phyloP scores from a whole-genome alignment of 1,139 yeast genomes.

The Candida mesenterica region DNA sequence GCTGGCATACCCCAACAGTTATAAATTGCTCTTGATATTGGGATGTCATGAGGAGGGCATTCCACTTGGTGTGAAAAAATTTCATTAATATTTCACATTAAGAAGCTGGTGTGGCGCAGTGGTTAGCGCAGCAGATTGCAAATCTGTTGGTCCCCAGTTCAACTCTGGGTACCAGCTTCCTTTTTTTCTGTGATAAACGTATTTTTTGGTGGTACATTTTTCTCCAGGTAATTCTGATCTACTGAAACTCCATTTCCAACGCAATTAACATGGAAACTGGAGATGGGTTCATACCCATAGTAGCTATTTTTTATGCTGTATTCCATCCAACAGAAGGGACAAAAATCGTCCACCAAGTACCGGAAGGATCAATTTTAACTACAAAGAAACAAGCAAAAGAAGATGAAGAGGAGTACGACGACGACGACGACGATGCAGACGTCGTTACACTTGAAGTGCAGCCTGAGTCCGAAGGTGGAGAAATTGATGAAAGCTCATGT shows the following conservation, averaged over 20 bases:
- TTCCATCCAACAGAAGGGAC: constrained; percentile 97
- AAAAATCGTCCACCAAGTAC: constrained; percentile 90
- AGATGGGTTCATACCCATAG: constrained; percentile 78
- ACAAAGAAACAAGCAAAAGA: constrained; percentile 14
- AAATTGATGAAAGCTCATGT: constrained; percentile 21
- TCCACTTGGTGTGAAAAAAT: constrained; percentile 13
- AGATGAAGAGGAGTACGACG: constrained; percentile 2
- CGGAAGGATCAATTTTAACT: constrained; percentile 53
- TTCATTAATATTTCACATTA: too few species aligned
- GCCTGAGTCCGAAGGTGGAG: constrained; percentile 6
- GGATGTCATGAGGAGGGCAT: background rate
- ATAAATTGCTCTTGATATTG: background rate
- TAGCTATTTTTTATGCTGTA: constrained; percentile 83
- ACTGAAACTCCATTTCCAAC: background rate
- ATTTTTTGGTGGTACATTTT: too few species aligned
- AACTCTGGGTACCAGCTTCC: constrained; percentile 46
- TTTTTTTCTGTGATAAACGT: constrained; percentile 16
- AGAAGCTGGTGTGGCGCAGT: constrained; percentile 51
- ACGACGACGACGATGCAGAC: constrained; percentile 1
- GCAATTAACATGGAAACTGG: background rate
- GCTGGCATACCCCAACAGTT: too few species aligned
- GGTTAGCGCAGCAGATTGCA: constrained; percentile 58
- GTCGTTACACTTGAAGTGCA: background rate
- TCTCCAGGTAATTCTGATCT: too few species aligned
- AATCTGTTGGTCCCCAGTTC: constrained; percentile 57